phyloP scores from a whole-genome alignment of 257 asterid species.

The Catharanthus roseus region DNA sequence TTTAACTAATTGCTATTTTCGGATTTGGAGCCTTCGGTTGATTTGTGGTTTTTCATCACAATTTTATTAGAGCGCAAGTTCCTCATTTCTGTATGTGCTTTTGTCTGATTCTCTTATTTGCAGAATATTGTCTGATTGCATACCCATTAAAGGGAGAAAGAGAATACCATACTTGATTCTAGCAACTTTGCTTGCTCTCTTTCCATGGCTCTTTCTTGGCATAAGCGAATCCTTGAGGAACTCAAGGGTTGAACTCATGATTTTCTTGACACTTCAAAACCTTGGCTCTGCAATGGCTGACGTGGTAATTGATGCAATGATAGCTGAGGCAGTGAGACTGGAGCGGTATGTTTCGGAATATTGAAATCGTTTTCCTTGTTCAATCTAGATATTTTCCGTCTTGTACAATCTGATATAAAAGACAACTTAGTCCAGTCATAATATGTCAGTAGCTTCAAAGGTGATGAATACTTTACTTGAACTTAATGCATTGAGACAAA shows the following conservation, averaged over 20 bases:
- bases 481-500: neutral
- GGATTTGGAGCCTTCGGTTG: neutral
- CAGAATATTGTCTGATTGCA: constrained; percentile 87
- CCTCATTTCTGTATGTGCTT: neutral
- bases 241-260: constrained; percentile 59
- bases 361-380: constrained; percentile 3
- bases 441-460: neutral
- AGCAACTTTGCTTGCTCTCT: constrained; percentile 69
- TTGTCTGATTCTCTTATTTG: constrained; percentile 16
- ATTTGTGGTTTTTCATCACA: neutral
- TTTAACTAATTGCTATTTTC: neutral
- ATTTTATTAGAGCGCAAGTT: no score
- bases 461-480: neutral
- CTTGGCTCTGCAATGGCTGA: constrained; percentile 99
- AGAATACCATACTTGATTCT: constrained; percentile 77
- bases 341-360: constrained; percentile 65
- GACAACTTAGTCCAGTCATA: neutral
- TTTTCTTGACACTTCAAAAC: constrained; percentile 79
- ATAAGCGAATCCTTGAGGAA: constrained; percentile 47
- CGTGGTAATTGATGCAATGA: constrained; percentile 97
- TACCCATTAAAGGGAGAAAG: constrained; percentile 85
- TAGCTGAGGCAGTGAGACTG: constrained; percentile 87
- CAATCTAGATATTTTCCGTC: constrained; percentile 2
- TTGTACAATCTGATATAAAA: neutral
- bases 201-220: constrained; percentile 82